phyloP scores from a whole-genome alignment of 495 filamentous ascomycete species.

The Annulohypoxylon maeteangense region DNA sequence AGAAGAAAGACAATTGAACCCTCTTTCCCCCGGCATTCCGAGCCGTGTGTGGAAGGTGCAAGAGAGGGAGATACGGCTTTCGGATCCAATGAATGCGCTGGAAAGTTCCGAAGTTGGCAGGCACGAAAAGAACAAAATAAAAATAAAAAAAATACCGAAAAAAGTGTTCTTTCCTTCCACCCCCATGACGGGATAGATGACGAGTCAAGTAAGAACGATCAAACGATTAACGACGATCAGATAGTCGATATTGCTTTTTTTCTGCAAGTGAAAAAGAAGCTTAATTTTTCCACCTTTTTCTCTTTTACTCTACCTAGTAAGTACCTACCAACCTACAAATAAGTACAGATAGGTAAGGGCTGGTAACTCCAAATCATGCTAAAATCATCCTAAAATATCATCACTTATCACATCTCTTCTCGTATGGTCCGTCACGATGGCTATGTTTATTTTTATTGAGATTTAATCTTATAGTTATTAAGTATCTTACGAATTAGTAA shows the following conservation, averaged over 20 bases:
- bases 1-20: slow-evolving; percentile 4
- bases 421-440: slow-evolving; percentile 30
- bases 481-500: slow-evolving; percentile 16
- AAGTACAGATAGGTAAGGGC: no score
- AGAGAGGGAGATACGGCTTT: slow-evolving; percentile 10
- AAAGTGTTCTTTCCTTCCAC: slow-evolving; percentile 4
- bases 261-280: slow-evolving; percentile 33
- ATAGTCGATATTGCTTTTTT: slow-evolving; percentile 16
- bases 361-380: not conserved
- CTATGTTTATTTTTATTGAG: not conserved
- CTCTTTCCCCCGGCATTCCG: slow-evolving; percentile 14
- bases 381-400: slow-evolving; percentile 3
- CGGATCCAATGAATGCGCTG: slow-evolving; percentile 26
- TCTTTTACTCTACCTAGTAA: not conserved
- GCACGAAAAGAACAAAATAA: slow-evolving; percentile 14
- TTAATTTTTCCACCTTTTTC: slow-evolving; percentile 40
- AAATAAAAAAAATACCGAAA: no score
- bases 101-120: slow-evolving; percentile 28
- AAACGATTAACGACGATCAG: not conserved
- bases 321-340: no score
- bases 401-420: slow-evolving; percentile 29
- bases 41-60: slow-evolving; percentile 29
- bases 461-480: slow-evolving; percentile 29
- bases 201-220: slow-evolving; percentile 12
- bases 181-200: not conserved